Evolutionary conservation across 257 asterid species (phyloP), one percentile per base, ranked within the genome.

Genomic region (Rehmannia glutinosa): DNA sequence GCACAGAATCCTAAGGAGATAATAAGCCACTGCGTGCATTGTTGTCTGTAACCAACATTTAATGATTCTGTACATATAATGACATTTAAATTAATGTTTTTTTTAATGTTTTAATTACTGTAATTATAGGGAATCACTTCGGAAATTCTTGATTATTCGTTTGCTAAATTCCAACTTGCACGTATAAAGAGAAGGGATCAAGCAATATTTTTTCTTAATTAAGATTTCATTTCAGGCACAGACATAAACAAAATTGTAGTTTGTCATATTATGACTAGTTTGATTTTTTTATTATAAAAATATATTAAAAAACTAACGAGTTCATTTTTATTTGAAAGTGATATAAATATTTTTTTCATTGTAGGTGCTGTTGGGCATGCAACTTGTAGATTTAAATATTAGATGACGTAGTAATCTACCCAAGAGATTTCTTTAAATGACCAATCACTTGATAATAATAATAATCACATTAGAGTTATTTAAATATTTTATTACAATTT

Each of bases 1-100:
- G 60, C 77, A 67, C 76, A 61, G 33, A 77, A 77, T 83, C 85
- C 72, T 66, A 78, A 67, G 62, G 62, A 74, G 76, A 82, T 78
- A 66, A 36, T 28, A 69, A 53, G 45, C 46, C 64, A 20, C 51
- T 67, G 71, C 75, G 72, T 76, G 73, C 80, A 39, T n/a, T 5
- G 68, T 71, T 75, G 78, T 75, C 74, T 20, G n/a, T 46, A 15
- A 19, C 52, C 39, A 53, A 56, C 35, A 32, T 35, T 46, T 72
- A 68, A 74, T 66, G 62, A 69, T 69, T 63, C 67, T 50, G 52
- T 47, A 62, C 52, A 62, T 56, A 59, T 60, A 64, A 38, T 13
- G 17, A 28, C n/a, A 62, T 21, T 71, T 46, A 42, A 50, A 32
- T n/a, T n/a, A n/a, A n/a, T n/a, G n/a, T n/a, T n/a, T n/a, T n/a